A percentile compares a stretch with the other conserved stretches of the same genome.
Evolutionary conservation across 1,284 basidiomycete genomes (phyloP).

Genomic region (Dichomitus squalens): DNA sequence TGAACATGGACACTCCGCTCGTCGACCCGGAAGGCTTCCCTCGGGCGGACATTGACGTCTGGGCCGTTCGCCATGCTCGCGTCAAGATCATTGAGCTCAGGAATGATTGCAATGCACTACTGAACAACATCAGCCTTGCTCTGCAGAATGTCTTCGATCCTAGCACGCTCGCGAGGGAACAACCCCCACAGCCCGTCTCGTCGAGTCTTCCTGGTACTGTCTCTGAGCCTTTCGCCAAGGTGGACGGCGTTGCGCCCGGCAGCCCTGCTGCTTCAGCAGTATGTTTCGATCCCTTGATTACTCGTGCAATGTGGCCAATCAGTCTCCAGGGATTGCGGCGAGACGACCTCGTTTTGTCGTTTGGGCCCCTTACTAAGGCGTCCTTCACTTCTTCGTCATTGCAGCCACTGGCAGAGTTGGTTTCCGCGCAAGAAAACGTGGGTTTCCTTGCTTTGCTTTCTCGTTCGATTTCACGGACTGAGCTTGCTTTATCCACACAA

Average conservation of each 20-base stretch:
- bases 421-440: constrained; percentile 75
- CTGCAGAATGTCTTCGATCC: constrained; percentile 71
- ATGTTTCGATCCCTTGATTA: constrained; percentile 33
- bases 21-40: constrained; percentile 88
- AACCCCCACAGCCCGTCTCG: neutral
- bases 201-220: neutral
- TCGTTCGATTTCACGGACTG: neutral
- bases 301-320: constrained; percentile 3
- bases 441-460: constrained; percentile 29
- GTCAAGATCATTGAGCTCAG: constrained; percentile 73
- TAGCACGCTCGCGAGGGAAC: constrained; percentile 28
- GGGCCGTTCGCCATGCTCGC: constrained; percentile 76
- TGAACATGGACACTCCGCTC: constrained; percentile 69
- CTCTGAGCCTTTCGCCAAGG: constrained; percentile 68
- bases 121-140: constrained; percentile 65
- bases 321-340: constrained; percentile 62
- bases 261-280: constrained; percentile 84
- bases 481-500: neutral
- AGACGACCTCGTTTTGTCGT: constrained; percentile 75
- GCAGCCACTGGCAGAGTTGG: constrained; percentile 72
- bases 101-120: constrained; percentile 75
- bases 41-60: constrained; percentile 81
- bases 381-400: constrained; percentile 58
- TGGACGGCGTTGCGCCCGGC: constrained; percentile 74
- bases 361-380: constrained; percentile 61